Evolutionary conservation across 176 grass and related monocot genomes (phyloP), one percentile per base, ranked within the genome.

Genomic region (Carex kokanica): DNA sequence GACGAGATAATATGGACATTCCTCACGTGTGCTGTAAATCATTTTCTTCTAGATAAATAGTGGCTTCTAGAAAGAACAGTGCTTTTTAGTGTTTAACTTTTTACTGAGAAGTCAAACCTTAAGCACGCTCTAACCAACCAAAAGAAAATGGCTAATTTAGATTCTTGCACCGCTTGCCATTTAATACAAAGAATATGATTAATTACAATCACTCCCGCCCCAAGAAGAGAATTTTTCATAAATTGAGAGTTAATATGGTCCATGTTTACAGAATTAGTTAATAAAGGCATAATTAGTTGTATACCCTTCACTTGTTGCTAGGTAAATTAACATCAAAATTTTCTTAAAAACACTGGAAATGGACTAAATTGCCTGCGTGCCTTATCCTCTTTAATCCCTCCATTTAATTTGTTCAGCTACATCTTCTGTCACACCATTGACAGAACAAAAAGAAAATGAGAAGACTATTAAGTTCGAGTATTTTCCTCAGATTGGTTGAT

Each of bases 21-120:
- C 21, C 43, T 74, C 49, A 77, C 73, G 49, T 55, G 73, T 77
- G 24, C 49, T 29, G 72, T 75, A 77, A 55, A 77, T 77, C 21
- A 54, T 77, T 77, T 77, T 77, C 73, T 55, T 77, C 73, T 55
- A 77, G 49, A 77, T 55, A 23, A 18, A 43, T 4, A 54, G 12
- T 75, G 5, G 29, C 21, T 53, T 29, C 47, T 13, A 51, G 45
- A 69, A 70, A 43, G 6, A 71, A 43, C 2, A 71, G 38, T 1
- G 17, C 6, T 21, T 43, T 69, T 69, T 69, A 43, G 0, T 41
- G 15, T 49, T 24, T 24, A 49, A 21, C 9, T 41, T 51, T 49
- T 6, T 49, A 49, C 36, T 23, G n/a, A 52, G 20, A 27, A 74
- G 41, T 52, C 41, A 74, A 74, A 20, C 14, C 5, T 40, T 6